Evolutionary conservation across 2,329 filamentous ascomycete species (phyloP), one percentile per base, ranked within the genome.

Genomic region (Zymoseptoria crescenta): DNA sequence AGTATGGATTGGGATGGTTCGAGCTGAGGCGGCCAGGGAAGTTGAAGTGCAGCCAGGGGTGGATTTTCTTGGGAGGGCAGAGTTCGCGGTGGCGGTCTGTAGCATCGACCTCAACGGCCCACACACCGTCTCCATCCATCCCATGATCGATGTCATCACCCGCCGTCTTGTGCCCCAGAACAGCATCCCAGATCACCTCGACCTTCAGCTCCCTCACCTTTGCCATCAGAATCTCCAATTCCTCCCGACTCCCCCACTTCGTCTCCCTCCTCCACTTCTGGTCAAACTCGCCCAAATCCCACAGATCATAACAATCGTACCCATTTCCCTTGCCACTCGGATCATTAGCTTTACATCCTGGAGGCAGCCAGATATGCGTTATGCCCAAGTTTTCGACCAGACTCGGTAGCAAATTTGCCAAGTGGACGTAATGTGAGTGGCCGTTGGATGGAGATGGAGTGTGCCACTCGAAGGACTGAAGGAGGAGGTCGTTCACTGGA

Each of bases 401-500:
- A 3, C 52, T 53, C 1, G 70, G 69, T 8, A 72, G 58, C 20
- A 68, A 51, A 8, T 67, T 60, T 19, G 58, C 56, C 2, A 74
- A 59, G 61, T 73, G 71, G 1, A 66, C 77, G 74, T 56, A 80
- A 73, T 63, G 86, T 81, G 50, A 80, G 45, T 68, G 67, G 2
- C 24, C 49, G 3, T 13, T 21, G 8, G 67, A 66, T 7, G 66
- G 62, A 5, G 64, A 35, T 1, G 69, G 67, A 4, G 84, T 79
- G 68, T 89, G 85, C 87, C 87, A 90, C 75, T 90, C 87, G 69
- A 88, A 89, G 10, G 79, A 83, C 72, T 89, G 86, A 65, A 89
- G 80, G 74, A 89, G 82, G 55, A 83, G 81, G 24, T 55, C 52
- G 62, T 74, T 74, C 50, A 68, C 64, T 1, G 69, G 64, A 13